These are phyloP conservation scores for Wickerhamia fluorescens DNA, from an alignment of 805 yeast species.

Conservation along the genomic window DNA sequence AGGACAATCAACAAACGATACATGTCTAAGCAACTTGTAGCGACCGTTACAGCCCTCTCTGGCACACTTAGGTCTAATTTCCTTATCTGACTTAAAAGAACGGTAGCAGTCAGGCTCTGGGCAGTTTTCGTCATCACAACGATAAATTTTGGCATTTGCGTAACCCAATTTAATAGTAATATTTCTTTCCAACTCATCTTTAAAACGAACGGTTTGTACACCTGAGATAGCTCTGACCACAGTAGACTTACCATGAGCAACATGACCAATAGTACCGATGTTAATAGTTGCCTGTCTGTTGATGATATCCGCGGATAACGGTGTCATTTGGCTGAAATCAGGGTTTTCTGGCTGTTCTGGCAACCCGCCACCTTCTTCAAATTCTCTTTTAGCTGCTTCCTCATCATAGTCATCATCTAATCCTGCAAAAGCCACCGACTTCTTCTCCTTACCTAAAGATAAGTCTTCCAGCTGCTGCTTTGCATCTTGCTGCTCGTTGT, in stretches of 20 bases:
- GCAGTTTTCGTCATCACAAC: conserved; percentile 77
- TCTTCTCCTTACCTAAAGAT: conserved; percentile 42
- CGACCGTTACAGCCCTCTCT: conserved; percentile 85
- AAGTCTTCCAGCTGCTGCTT: conserved; percentile 33
- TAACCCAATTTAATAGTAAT: conserved; percentile 98
- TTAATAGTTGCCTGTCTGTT: conserved; percentile 98
- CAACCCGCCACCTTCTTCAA: conserved; percentile 96
- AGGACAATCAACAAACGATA: conserved; percentile 98
- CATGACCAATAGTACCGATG: conserved; percentile 96
- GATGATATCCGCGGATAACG: conserved; percentile 90
- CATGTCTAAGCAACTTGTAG: conserved; percentile 88
- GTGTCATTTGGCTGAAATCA: conserved; percentile 74
- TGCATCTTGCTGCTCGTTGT: conserved; percentile 36
- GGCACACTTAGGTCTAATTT: conserved; percentile 87
- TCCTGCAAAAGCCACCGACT: conserved; percentile 78
- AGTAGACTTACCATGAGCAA: conserved; percentile 91
- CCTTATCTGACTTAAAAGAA: conserved; percentile 91
- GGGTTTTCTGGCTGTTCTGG: conserved; percentile 94
- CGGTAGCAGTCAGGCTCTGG: conserved; percentile 94
- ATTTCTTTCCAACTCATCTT: conserved; percentile 97
- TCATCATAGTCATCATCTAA: conserved; percentile 60
- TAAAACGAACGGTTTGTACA: conserved; percentile 97
- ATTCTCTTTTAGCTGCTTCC: conserved; percentile 74
- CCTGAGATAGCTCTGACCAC: conserved; percentile 96
- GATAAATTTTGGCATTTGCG: conserved; percentile 97